Conservation (phyloP, 73 alveolate genomes). For the Paramecium pentaurelia region DNA sequence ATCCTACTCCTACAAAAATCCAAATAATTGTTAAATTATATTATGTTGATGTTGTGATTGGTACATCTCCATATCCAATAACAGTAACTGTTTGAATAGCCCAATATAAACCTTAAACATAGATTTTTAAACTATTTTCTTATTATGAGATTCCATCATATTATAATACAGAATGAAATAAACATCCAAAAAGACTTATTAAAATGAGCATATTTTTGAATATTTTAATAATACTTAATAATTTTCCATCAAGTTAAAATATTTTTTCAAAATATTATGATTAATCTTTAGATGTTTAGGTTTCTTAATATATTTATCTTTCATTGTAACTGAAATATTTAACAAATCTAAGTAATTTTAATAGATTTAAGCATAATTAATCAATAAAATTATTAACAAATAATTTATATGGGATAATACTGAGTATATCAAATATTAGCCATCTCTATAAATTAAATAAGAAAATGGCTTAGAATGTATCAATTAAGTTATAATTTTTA, state of each 20-base stretch:
- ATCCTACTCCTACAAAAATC: slow-evolving; percentile 77
- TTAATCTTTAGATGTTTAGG: neutral
- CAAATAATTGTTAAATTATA: slow-evolving; percentile 61
- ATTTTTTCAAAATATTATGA: neutral
- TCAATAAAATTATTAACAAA: neutral
- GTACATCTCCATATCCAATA: slow-evolving; percentile 86
- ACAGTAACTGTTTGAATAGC: slow-evolving; percentile 78
- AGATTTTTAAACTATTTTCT: neutral
- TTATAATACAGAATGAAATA: neutral
- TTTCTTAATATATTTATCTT: neutral
- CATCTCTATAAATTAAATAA: neutral
- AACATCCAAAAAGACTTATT: neutral
- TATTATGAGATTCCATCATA: neutral
- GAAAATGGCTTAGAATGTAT: neutral
- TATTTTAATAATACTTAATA: neutral
- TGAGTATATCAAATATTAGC: neutral
- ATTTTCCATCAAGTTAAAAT: neutral
- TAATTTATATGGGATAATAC: slow-evolving; percentile 19
- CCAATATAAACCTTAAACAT: slow-evolving; percentile 61
- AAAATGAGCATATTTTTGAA: neutral
- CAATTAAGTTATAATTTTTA: neutral
- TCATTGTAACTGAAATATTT: neutral
- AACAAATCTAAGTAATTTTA: neutral
- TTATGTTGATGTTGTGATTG: slow-evolving; percentile 64
- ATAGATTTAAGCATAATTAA: neutral